Conservation (phyloP, 768 basidiomycete genomes). For the Cystofilobasidium ferigula region DNA sequence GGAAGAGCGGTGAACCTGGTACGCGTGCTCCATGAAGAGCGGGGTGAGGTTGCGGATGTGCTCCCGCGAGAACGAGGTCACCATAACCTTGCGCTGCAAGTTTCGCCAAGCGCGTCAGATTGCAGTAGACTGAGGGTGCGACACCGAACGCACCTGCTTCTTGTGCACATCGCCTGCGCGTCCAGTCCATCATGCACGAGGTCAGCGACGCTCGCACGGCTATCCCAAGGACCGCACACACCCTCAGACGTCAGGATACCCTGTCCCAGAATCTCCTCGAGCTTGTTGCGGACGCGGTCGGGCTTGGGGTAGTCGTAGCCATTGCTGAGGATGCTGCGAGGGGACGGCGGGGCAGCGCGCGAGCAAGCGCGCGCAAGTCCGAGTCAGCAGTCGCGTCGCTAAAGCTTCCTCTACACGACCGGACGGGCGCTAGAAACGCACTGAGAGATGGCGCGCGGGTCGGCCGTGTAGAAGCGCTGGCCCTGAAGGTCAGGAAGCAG, state of each 20-base stretch:
- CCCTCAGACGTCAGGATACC: constrained; percentile 10
- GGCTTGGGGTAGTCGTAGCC: constrained; percentile 20
- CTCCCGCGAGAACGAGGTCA: constrained; percentile 3
- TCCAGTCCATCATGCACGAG: neutral
- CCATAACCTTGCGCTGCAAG: constrained; percentile 11
- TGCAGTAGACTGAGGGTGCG: neutral
- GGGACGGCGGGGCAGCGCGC: too few relatives aligned
- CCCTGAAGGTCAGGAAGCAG: neutral
- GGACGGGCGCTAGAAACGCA: neutral
- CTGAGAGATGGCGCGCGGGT: constrained; percentile 8
- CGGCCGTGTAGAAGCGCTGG: constrained; percentile 19
- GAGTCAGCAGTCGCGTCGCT: neutral
- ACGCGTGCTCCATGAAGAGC: constrained; percentile 1
- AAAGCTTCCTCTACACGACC: neutral
- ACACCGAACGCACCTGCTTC: neutral
- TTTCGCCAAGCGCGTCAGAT: neutral
- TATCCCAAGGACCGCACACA: neutral
- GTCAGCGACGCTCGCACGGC: neutral
- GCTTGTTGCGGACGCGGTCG: neutral
- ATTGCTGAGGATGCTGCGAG: constrained; percentile 15
- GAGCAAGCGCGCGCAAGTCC: neutral
- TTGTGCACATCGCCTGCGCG: constrained; percentile 10
- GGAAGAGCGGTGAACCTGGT: neutral
- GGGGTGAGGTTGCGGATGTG: neutral
- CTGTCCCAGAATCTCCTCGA: constrained; percentile 11